A percentile compares a stretch with the other conserved stretches of the same genome.
Conservation (phyloP, 73 alveolate genomes). For the Paramecium primaurelia region DNA sequence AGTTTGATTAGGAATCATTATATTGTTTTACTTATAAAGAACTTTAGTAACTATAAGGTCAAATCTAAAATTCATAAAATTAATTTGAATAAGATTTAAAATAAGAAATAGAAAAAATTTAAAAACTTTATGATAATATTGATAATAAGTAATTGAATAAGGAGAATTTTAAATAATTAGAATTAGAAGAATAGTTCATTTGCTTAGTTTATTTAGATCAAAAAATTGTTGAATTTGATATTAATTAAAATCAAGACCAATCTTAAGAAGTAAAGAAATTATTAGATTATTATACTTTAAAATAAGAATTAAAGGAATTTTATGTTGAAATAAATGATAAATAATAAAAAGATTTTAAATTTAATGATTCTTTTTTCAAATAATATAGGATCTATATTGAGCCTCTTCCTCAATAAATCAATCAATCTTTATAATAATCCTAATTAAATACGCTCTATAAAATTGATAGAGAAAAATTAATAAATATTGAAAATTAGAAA, state of each 20-base stretch:
- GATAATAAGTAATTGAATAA: too few relatives aligned
- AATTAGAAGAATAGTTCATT: not conserved
- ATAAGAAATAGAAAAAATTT: not conserved
- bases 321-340: too few relatives aligned
- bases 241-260: not conserved
- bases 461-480: too few relatives aligned
- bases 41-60: not conserved
- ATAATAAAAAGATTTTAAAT: too few relatives aligned
- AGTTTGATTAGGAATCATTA: not conserved
- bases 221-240: not conserved
- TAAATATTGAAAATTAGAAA: too few relatives aligned
- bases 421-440: too few relatives aligned
- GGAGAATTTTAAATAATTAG: too few relatives aligned
- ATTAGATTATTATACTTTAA: not conserved
- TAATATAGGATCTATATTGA: too few relatives aligned
- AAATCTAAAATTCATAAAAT: too few relatives aligned
- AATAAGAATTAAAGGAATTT: not conserved
- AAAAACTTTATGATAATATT: not conserved
- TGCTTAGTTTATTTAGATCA: not conserved
- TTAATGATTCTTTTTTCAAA: too few relatives aligned
- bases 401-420: too few relatives aligned
- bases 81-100: not conserved
- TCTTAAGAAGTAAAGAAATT: not conserved
- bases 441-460: too few relatives aligned
- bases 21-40: not conserved